Evolutionary conservation across 1,284 basidiomycete genomes (phyloP), one percentile per base, ranked within the genome.

Genomic region (Singerocomus inundabilis): DNA sequence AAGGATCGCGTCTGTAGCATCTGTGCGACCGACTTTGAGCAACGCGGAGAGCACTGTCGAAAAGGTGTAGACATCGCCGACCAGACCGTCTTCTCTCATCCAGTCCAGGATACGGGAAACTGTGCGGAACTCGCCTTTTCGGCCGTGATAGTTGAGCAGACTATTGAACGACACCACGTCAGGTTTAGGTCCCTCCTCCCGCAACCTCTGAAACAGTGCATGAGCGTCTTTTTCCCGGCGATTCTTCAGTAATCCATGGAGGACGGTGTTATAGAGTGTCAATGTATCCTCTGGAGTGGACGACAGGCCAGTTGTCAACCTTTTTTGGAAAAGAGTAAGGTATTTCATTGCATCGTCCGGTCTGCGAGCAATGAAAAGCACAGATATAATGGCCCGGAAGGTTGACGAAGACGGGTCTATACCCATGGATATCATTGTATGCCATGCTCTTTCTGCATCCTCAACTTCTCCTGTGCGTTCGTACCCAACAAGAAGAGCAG

Each of bases 91-190:
- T 4, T 72, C 67, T 18, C 75, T 70, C 69, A 92, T 80, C 37
- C 70, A 69, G 50, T 80, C 76, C 21, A 94, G 68, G 18, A 80
- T 65, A 16, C 60, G 53, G 13, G 81, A 81, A 53, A 93, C 64
- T 6, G 70, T 68, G 49, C 77, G 76, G 59, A 90, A 75, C 59
- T 93, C 78, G 21, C 74, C 75, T 37, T 72, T 75, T 38, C 80
- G 76, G 13, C 77, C 79, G 56, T 88, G 79, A 58, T 85, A 81
- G 11, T 75, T 75, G 44, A 95, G 70, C 53, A 93, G 75, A 1
- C 81, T 91, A 70, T 94, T 94, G 72, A 85, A 88, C 0, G 89
- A 83, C 47, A 86, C 73, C 16, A 88, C 70, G 62, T 92, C 86
- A 8, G 85, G 84, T 21, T 72, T 71, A 1, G 84, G 83, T 1